Evolutionary conservation across 73 alveolate species (phyloP), one percentile per base, ranked within the genome.

Genomic region (Halteria grandinella): DNA sequence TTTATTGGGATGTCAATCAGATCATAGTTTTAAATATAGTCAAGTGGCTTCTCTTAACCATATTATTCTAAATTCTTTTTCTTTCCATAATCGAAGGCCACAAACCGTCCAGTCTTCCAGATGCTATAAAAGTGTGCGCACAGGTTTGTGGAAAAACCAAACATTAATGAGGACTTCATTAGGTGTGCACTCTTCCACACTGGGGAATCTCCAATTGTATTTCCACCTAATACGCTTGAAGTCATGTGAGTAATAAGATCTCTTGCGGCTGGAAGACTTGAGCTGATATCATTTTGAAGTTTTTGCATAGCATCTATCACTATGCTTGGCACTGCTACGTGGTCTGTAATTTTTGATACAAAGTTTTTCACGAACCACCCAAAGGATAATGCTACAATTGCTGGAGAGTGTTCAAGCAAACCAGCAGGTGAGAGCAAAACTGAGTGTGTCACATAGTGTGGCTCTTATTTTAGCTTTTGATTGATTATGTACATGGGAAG

Each of bases 351-450:
- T 25, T 73, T 73, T 24, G 58, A 17, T 2, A 73, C 32, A 17
- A 73, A 14, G 29, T 66, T 47, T 3, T 23, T 5, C 37, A 28
- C 20, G 2, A 66, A 27, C 80, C 80, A 47, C 4, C 80, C 66
- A 33, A 52, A 23, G 34, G 71, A n/a, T 21, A 28, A 34, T 24
- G 39, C 70, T 21, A 39, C 31, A n/a, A n/a, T n/a, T 1, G 41
- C 10, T n/a, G 85, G 85, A 36, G 64, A 41, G n/a, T 32, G 39
- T 36, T 18, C 15, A 25, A 54, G 85, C 3, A 73, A 40, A 1
- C 85, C 85, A 34, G 85, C 85, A 3, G 85, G 85, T 23, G 76
- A 54, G 3, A 73, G 64, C 24, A 73, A 64, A 15, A 51, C 32
- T 8, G 71, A 74, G 32, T 54, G 33, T 12, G 70, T 37, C 11